A percentile compares a stretch with the other conserved stretches of the same genome.
Conservation (phyloP, 1,284 basidiomycete genomes). For the Heterobasidion annosum region DNA sequence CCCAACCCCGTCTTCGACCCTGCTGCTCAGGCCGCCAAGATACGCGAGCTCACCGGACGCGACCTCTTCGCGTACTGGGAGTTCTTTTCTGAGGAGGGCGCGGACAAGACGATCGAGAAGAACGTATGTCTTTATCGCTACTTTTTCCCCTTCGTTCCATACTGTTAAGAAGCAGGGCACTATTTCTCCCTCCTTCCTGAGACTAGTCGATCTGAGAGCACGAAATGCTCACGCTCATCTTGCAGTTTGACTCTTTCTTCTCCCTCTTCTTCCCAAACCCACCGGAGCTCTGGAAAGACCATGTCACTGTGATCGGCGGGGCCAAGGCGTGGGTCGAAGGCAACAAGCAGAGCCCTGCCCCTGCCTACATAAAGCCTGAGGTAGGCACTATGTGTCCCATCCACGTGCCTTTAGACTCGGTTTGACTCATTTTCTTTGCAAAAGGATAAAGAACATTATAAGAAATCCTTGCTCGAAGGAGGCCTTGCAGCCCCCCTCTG, state of each 20-base stretch:
- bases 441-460: not conserved
- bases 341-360: conserved; percentile 13
- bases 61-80: conserved; percentile 24
- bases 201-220: too few relatives aligned
- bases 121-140: conserved; percentile 13
- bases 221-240: not conserved
- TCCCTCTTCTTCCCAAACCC: conserved; percentile 20
- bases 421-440: not conserved
- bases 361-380: conserved; percentile 11
- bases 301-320: conserved; percentile 17
- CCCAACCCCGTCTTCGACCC: conserved; percentile 13
- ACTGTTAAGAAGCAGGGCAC: not conserved
- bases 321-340: conserved; percentile 18
- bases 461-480: conserved; percentile 9
- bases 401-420: not conserved
- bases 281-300: conserved; percentile 15
- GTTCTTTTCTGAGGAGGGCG: conserved; percentile 21
- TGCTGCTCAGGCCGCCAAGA: not conserved
- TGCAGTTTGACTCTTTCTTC: conserved; percentile 21
- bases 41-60: conserved; percentile 36
- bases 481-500: conserved; percentile 16
- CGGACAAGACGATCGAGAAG: conserved; percentile 17
- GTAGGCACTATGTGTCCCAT: not conserved
- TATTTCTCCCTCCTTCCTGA: too few relatives aligned
- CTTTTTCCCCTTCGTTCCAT: not conserved